Percentiles rank a stretch among this genome's conserved stretches.
phyloP scores from a whole-genome alignment of 768 basidiomycete genomes.

The Polyporus arcularius region DNA sequence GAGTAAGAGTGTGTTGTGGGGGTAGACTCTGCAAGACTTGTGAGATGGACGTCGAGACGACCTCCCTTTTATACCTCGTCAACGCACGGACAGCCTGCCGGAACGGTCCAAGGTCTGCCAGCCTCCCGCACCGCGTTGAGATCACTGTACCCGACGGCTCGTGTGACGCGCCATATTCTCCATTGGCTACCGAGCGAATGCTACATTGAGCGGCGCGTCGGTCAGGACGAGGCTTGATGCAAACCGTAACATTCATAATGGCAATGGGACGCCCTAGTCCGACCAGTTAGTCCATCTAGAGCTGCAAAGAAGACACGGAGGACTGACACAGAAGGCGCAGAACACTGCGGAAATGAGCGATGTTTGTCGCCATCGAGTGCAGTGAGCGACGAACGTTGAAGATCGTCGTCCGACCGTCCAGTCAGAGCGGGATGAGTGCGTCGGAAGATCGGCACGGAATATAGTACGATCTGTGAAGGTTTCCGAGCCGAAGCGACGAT shows the following conservation, averaged over 20 bases:
- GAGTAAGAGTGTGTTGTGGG: background rate
- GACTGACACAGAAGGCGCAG: background rate
- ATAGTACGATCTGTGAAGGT: too few relatives aligned
- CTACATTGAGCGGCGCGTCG: conserved; percentile 9
- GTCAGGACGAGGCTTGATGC: background rate
- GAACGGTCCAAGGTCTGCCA: background rate
- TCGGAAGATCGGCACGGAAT: too few relatives aligned
- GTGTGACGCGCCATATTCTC: conserved; percentile 4
- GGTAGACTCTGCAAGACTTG: conserved; percentile 11
- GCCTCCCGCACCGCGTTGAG: background rate
- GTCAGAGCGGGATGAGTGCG: too few relatives aligned
- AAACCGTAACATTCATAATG: background rate
- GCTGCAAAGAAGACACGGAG: background rate
- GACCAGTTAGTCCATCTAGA: background rate
- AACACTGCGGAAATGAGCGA: background rate
- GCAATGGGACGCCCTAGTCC: background rate
- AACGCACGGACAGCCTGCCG: background rate
- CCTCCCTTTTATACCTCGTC: background rate
- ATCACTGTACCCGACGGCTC: background rate
- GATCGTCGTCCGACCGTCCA: background rate
- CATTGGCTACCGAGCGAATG: conserved; percentile 9
- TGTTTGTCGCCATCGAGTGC: background rate
- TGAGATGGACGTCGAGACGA: background rate
- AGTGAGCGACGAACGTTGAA: background rate
- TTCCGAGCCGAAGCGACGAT: too few relatives aligned